phyloP scores from a whole-genome alignment of 1,139 yeast species.

The Saccharomyces hybrid region DNA sequence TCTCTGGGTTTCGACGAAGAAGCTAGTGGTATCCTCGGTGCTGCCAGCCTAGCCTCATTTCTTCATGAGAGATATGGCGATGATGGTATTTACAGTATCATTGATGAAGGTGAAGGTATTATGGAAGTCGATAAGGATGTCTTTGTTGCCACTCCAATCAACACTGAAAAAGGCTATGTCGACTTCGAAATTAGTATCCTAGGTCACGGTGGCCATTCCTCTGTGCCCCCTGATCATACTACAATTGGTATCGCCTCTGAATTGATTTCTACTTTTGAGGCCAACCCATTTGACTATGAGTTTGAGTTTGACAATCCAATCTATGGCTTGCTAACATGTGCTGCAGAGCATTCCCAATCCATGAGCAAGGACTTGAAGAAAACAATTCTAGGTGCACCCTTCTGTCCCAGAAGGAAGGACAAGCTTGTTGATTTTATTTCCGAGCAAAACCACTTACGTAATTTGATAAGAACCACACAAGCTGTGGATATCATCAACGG shows the following conservation, averaged over 20 bases:
- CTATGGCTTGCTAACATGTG: slow-evolving; percentile 38
- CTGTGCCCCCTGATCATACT: slow-evolving; percentile 65
- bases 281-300: slow-evolving; percentile 40
- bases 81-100: slow-evolving; percentile 47
- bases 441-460: slow-evolving; percentile 29
- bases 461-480: slow-evolving; percentile 48
- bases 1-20: slow-evolving; percentile 75
- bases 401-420: slow-evolving; percentile 13
- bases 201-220: slow-evolving; percentile 68
- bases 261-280: slow-evolving; percentile 44
- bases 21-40: slow-evolving; percentile 54
- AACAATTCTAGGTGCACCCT: slow-evolving; percentile 21
- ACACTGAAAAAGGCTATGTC: slow-evolving; percentile 61
- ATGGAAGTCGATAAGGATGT: slow-evolving; percentile 38
- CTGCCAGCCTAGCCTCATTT: slow-evolving; percentile 37
- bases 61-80: slow-evolving; percentile 47
- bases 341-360: slow-evolving; percentile 35
- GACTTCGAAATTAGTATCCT: slow-evolving; percentile 43
- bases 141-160: slow-evolving; percentile 49
- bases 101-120: slow-evolving; percentile 56
- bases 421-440: slow-evolving; percentile 26
- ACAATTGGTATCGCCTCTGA: slow-evolving; percentile 64
- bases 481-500: slow-evolving; percentile 54
- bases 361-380: slow-evolving; percentile 17
- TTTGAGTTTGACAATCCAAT: slow-evolving; percentile 46